Conservation (phyloP, 495 filamentous ascomycete species). For the Penicillium manginii region DNA sequence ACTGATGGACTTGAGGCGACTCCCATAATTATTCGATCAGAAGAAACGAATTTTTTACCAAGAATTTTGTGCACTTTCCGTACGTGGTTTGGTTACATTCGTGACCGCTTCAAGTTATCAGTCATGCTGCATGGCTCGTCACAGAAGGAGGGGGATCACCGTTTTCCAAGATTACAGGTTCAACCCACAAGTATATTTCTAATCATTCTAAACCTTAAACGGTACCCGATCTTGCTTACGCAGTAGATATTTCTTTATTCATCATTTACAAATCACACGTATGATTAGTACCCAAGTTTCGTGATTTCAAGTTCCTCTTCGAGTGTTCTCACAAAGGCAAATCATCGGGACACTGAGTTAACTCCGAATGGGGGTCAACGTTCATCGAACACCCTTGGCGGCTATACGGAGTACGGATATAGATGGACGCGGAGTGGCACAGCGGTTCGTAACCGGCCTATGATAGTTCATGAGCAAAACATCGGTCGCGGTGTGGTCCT, state of each 20-base stretch:
- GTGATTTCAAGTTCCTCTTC: too few species aligned
- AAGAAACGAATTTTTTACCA: neutral
- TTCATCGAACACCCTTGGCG: neutral
- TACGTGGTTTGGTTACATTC: neutral
- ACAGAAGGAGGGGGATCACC: constrained; percentile 1
- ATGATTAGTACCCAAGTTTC: neutral
- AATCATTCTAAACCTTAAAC: neutral
- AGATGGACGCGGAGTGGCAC: neutral
- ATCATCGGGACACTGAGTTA: neutral
- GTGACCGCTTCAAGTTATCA: neutral
- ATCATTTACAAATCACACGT: neutral
- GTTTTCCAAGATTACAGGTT: neutral
- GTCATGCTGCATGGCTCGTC: neutral
- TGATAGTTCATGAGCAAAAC: neutral
- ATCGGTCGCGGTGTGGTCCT: neutral
- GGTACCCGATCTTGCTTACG: neutral
- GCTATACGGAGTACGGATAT: constrained; percentile 3
- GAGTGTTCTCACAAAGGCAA: too few species aligned
- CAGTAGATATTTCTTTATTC: neutral
- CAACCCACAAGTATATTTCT: neutral
- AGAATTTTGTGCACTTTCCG: neutral
- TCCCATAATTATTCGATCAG: neutral
- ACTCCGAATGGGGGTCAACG: neutral
- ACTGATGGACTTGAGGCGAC: neutral
- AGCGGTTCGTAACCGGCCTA: neutral